A percentile compares a stretch with the other conserved stretches of the same genome.
Conservation (phyloP, 1,139 yeast species). For the Yamadazyma dendronema region DNA sequence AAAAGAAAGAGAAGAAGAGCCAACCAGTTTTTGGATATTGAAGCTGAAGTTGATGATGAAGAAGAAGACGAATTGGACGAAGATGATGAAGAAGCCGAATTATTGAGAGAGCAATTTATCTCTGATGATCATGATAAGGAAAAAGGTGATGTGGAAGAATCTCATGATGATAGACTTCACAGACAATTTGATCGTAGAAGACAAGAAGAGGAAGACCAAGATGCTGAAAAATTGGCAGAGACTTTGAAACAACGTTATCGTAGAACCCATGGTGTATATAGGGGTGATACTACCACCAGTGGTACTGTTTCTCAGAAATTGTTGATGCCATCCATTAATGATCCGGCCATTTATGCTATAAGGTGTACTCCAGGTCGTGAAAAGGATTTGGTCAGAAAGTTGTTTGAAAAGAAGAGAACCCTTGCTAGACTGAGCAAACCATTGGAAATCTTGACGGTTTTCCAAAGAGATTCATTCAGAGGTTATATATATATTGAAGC, state of each 20-base stretch:
- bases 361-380: constrained; percentile 93
- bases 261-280: constrained; percentile 77
- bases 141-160: constrained; percentile 45
- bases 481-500: constrained; percentile 96
- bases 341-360: constrained; percentile 94
- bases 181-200: constrained; percentile 89
- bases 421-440: constrained; percentile 62
- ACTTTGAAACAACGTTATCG: constrained; percentile 92
- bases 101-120: constrained; percentile 79
- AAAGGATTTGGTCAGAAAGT: constrained; percentile 81
- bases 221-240: constrained; percentile 92
- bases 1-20: constrained; percentile 69
- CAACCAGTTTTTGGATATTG: constrained; percentile 95
- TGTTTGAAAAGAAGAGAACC: constrained; percentile 76
- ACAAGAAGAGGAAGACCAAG: constrained; percentile 88
- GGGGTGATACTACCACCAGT: constrained; percentile 78
- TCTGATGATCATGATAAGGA: constrained; percentile 63
- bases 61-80: constrained; percentile 91
- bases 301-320: constrained; percentile 88
- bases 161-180: constrained; percentile 68
- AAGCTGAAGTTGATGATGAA: constrained; percentile 98
- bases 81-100: constrained; percentile 86
- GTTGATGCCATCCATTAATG: constrained; percentile 91
- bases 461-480: constrained; percentile 88
- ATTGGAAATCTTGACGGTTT: constrained; percentile 80